These are phyloP conservation scores for Exobasidium cylindrosporum DNA, from an alignment of 1,284 basidiomycete species.

Conservation along the genomic window DNA sequence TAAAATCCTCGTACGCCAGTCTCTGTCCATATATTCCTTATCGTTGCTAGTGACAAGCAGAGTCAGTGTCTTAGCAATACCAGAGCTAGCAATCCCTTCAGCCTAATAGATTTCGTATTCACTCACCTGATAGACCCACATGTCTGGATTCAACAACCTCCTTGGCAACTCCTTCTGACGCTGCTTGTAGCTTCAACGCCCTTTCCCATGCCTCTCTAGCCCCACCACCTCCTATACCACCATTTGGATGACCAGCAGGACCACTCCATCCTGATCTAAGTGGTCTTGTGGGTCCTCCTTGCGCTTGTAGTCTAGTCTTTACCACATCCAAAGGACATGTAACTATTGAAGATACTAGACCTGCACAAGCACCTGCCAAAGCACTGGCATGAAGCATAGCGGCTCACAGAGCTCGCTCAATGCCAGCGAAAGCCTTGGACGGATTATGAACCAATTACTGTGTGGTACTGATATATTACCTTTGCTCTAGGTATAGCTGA, in stretches of 20 bases:
- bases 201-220: conserved; percentile 3
- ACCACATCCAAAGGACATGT: conserved; percentile 97
- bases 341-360: conserved; percentile 84
- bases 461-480: too few relatives aligned
- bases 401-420: background rate
- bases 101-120: background rate
- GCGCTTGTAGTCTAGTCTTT: conserved; percentile 94
- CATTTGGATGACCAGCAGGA: conserved; percentile 8
- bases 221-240: conserved; percentile 1
- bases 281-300: conserved; percentile 52
- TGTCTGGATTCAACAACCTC: background rate
- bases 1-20: conserved; percentile 52
- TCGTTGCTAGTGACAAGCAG: background rate
- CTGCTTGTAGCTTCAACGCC: background rate
- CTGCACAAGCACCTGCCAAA: conserved; percentile 62
- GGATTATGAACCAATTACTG: too few relatives aligned
- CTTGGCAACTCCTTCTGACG: background rate
- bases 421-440: background rate
- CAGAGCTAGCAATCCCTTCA: too few relatives aligned
- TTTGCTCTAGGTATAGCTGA: too few relatives aligned
- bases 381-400: conserved; percentile 26
- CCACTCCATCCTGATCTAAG: conserved; percentile 6
- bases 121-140: conserved; percentile 12
- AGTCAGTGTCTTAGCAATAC: background rate
- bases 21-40: conserved; percentile 40